These are phyloP conservation scores for Mortierella alpina DNA, from an alignment of 192 early-diverging fungal species.

Conservation along the genomic window DNA sequence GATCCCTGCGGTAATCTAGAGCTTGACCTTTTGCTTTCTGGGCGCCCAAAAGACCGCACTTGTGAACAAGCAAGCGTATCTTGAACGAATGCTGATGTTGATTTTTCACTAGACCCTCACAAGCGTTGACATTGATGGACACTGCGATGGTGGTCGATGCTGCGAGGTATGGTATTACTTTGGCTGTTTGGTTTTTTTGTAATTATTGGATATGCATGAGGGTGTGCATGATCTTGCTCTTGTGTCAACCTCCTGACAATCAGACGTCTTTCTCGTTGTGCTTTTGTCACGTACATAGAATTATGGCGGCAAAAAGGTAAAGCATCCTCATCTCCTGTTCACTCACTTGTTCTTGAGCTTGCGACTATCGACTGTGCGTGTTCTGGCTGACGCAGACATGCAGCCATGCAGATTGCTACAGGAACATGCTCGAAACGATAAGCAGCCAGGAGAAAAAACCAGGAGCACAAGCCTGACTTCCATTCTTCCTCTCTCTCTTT, in stretches of 20 bases:
- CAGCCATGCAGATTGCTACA: not conserved
- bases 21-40: not conserved
- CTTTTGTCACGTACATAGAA: constrained; percentile 4
- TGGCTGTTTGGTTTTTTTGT: constrained; percentile 61
- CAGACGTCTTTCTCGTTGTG: not conserved
- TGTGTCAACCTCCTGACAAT: not conserved
- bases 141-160: constrained; percentile 48
- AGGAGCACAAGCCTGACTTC: no score
- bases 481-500: not conserved
- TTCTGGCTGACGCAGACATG: constrained; percentile 53
- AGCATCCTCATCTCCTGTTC: no score
- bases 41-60: not conserved
- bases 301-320: constrained; percentile 54
- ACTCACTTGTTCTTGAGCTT: no score
- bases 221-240: not conserved
- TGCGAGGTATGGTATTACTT: constrained; percentile 56
- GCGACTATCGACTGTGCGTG: no score
- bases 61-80: no score
- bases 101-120: constrained; percentile 26
- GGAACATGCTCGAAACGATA: not conserved
- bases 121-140: constrained; percentile 35
- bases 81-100: not conserved
- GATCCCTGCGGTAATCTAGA: constrained; percentile 17
- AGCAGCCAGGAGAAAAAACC: no score
- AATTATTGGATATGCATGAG: not conserved